These are phyloP conservation scores for Tylopilus felleus DNA, from an alignment of 768 basidiomycete genomes.

Conservation along the genomic window DNA sequence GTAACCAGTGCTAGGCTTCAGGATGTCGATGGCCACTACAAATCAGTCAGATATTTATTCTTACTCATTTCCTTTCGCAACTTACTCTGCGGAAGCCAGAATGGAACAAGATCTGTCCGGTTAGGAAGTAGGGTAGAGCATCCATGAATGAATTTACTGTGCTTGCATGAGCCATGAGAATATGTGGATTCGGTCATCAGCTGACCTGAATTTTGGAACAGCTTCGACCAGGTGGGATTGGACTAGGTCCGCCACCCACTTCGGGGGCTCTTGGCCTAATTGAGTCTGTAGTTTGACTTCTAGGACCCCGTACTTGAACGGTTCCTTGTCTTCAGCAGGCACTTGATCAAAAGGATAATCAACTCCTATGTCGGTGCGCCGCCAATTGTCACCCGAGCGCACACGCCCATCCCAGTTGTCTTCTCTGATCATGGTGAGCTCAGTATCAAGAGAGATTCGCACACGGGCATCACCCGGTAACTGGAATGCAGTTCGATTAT, in stretches of 20 bases:
- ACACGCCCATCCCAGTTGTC: slow-evolving; percentile 89
- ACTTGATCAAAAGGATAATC: slow-evolving; percentile 86
- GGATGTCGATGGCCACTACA: slow-evolving; percentile 90
- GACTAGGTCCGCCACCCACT: slow-evolving; percentile 97
- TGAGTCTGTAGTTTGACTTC: slow-evolving; percentile 99
- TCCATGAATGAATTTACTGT: slow-evolving; percentile 92
- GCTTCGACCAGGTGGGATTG: slow-evolving; percentile 94
- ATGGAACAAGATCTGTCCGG: slow-evolving; percentile 93
- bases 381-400: slow-evolving; percentile 89
- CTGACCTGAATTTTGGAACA: slow-evolving; percentile 93
- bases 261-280: slow-evolving; percentile 89
- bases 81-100: slow-evolving; percentile 96
- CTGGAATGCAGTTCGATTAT: slow-evolving; percentile 98
- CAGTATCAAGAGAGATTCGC: slow-evolving; percentile 96
- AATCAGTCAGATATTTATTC: neutral
- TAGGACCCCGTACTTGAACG: slow-evolving; percentile 95
- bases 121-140: slow-evolving; percentile 90
- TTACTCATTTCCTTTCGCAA: neutral
- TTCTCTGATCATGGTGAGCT: slow-evolving; percentile 90
- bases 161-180: slow-evolving; percentile 3
- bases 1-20: slow-evolving; percentile 85
- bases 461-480: slow-evolving; percentile 98
- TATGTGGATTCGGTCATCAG: neutral
- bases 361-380: slow-evolving; percentile 89
- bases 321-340: slow-evolving; percentile 74